Evolutionary conservation across 2,329 filamentous ascomycete species (phyloP).

Genomic region (Xylariaceae sp.): DNA sequence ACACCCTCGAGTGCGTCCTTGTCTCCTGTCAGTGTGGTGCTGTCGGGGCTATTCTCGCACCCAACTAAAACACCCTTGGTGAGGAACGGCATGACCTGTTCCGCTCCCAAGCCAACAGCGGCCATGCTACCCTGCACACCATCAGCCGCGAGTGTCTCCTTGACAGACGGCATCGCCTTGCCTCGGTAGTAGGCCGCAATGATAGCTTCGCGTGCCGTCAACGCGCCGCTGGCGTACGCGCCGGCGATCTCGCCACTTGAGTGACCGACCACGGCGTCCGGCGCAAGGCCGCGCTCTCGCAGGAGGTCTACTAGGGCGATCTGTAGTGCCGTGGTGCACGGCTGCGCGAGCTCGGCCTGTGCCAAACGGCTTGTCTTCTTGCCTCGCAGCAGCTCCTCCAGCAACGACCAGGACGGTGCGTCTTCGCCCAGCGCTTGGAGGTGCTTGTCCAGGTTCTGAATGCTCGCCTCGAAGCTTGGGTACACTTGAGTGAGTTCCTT

Average conservation of each 20-base stretch:
- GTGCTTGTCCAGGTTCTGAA: slow-evolving; percentile 7
- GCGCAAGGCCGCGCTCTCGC: background rate
- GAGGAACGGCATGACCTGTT: background rate
- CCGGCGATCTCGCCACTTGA: slow-evolving; percentile 5
- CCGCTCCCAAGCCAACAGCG: slow-evolving; percentile 1
- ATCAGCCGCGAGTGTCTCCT: background rate
- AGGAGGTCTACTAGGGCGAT: background rate
- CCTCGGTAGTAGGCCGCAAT: background rate
- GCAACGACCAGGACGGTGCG: background rate
- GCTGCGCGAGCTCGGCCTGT: background rate
- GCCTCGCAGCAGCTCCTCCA: background rate
- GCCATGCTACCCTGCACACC: slow-evolving; percentile 1
- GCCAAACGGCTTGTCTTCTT: background rate
- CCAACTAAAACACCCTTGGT: background rate
- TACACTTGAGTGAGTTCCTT: slow-evolving; percentile 13
- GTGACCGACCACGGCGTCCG: slow-evolving; percentile 1
- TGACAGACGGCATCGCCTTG: background rate
- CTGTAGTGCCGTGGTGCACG: background rate
- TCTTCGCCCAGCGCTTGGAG: background rate
- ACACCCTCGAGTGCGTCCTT: background rate
- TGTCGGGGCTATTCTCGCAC: slow-evolving; percentile 1
- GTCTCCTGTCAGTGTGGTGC: slow-evolving; percentile 3
- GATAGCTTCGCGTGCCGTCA: background rate
- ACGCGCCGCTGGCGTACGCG: slow-evolving; percentile 1
- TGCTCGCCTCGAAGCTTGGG: slow-evolving; percentile 5